Evolutionary conservation across 768 basidiomycete species (phyloP).

Genomic region (Russula vinacea): DNA sequence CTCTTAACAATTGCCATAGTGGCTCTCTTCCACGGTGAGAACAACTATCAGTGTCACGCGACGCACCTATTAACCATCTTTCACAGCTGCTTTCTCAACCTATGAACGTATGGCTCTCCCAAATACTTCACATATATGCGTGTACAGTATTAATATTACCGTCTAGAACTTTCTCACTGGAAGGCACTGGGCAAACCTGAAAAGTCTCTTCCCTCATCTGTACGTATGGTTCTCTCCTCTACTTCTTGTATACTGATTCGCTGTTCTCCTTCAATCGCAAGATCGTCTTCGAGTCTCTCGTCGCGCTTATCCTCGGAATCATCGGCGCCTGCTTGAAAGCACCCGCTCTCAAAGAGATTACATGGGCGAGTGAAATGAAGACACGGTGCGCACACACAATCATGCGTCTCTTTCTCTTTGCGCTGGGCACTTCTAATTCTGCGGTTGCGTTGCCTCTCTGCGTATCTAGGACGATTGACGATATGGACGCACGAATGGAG

Average conservation of each 20-base stretch:
- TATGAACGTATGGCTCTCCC: slow-evolving; percentile 61
- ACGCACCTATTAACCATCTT: neutral
- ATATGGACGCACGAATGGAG: slow-evolving; percentile 30
- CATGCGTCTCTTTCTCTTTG: neutral
- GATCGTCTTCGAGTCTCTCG: slow-evolving; percentile 65
- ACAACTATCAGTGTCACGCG: neutral
- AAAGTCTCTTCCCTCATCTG: slow-evolving; percentile 60
- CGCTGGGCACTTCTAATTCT: neutral
- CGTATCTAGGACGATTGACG: slow-evolving; percentile 27
- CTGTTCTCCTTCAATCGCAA: slow-evolving; percentile 33
- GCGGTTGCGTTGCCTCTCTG: neutral
- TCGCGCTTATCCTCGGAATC: slow-evolving; percentile 63
- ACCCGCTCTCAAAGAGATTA: slow-evolving; percentile 71
- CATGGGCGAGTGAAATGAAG: slow-evolving; percentile 88
- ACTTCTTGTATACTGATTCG: neutral
- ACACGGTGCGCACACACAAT: slow-evolving; percentile 51
- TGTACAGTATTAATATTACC: slow-evolving; percentile 9
- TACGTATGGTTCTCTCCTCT: slow-evolving; percentile 36
- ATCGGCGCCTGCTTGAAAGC: slow-evolving; percentile 70
- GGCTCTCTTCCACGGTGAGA: slow-evolving; percentile 27
- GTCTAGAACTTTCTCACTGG: slow-evolving; percentile 65
- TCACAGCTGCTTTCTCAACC: slow-evolving; percentile 70
- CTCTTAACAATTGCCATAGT: slow-evolving; percentile 21
- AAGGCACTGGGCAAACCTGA: slow-evolving; percentile 75
- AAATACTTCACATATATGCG: neutral